Evolutionary conservation across 495 filamentous ascomycete species (phyloP), one percentile per base, ranked within the genome.

Genomic region (Lichina pygmaea): DNA sequence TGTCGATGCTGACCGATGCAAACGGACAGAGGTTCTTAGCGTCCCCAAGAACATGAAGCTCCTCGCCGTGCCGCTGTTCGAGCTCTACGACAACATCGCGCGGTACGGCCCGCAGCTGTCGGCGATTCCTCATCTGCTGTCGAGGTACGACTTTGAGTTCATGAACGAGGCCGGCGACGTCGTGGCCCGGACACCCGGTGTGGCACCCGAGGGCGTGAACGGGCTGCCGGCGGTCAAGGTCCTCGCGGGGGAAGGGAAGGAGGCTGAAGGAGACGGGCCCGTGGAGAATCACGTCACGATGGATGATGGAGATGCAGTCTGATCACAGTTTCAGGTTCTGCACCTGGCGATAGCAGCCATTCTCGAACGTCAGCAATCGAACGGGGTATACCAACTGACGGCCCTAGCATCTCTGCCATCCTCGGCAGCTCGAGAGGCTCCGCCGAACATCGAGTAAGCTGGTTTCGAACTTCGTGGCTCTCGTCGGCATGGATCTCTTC

Each of bases 1-100:
- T 47, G 30, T 12, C n/a, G 41, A 24, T 5, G 17, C n/a, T 47
- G 12, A n/a, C 13, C 44, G 32, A 46, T 33, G 44, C 45, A 17
- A 24, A 24, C 34, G 12, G 6, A 44, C 53, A 93, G 86, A 93
- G 66, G 79, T 95, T n/a, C 72, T 97, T 41, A 83, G 76, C 53
- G 91, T 95, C 13, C 89, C 89, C 2, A 97, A 97, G 68, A 97
- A 97, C 64, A 95, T 97, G 89, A 97, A 97, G 58, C 71, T 97
- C 7, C 74, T 97, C 24, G 89, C 89, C 9, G 89, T 97, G 3
- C 89, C 89, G 5, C 67, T 97, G 0, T 97, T 94, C 60, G 89
- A 97, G 62, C 70, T 97, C 15, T 97, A 94, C 63, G 89, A 95
- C 55, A 97, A 97, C 62, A 93, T 82, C 1, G 78, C 76, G 3